Evolutionary conservation across 495 filamentous ascomycete genomes (phyloP).

Genomic region (Astrocystis sublimbata): DNA sequence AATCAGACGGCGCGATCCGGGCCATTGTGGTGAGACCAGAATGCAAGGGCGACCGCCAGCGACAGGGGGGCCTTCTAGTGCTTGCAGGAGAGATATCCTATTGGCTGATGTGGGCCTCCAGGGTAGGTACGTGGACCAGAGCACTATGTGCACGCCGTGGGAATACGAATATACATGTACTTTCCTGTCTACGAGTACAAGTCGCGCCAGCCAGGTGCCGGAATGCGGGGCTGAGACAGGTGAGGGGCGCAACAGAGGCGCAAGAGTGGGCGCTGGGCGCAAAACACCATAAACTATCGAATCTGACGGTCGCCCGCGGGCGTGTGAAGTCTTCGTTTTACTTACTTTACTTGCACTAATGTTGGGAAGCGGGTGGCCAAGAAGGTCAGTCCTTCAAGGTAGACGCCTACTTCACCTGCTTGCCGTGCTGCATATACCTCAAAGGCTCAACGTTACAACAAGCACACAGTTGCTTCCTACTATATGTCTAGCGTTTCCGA

Average conservation of each 20-base stretch:
- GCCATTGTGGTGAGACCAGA: slow-evolving; percentile 17
- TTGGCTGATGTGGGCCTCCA: slow-evolving; percentile 1
- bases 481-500: not conserved
- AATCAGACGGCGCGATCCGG: slow-evolving; percentile 17
- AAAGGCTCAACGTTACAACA: no score
- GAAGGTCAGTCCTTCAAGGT: no score
- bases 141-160: not conserved
- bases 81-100: not conserved
- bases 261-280: no score
- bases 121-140: not conserved
- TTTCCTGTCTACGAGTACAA: no score
- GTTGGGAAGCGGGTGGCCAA: no score
- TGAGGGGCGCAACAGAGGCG: no score
- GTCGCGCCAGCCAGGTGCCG: slow-evolving; percentile 12
- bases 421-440: no score
- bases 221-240: no score
- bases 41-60: slow-evolving; percentile 18
- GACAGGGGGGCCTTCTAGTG: slow-evolving; percentile 3
- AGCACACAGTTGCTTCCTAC: no score
- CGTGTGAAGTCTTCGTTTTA: not conserved
- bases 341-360: not conserved
- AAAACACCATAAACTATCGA: not conserved
- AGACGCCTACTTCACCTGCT: no score
- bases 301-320: not conserved
- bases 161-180: not conserved